Base-by-base conservation (phyloP, 2,329 filamentous ascomycete species). In the Colletotrichum orchidophilum region DNA sequence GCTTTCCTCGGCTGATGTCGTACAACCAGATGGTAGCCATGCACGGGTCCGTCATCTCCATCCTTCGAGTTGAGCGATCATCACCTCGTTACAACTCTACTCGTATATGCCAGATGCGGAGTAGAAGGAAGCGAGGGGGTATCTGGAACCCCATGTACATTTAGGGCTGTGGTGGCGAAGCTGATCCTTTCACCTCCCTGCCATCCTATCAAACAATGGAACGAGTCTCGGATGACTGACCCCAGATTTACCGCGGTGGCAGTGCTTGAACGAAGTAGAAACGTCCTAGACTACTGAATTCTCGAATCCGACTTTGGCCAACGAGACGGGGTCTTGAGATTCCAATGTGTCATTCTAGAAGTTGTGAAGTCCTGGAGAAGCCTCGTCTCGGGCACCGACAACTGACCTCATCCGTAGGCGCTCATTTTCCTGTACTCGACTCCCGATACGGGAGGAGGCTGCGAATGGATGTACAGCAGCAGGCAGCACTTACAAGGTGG, bases 111-210 rank as follows among this genome's bases (percentile, higher is more conserved):
- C 65, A 24, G 15, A 63, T 50, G 18, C 53, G 46, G 60, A 53
- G 18, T 15, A 46, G 39, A 46, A 8, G 18, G 29, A 27, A 46
- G 58, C 33, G 50, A 55, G 59, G 33, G 64, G 26, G 42, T 9
- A 58, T 46, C 29, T 50, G 9, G 3, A 35, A 5, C 57, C 26
- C 18, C 3, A n/a, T 9, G 7, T 21, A 52, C 29, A 33, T 21
- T n/a, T 60, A 62, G 31, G 57, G 29, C 63, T 52, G 57, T 26
- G 52, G 63, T 67, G 63, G 68, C 68, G 63, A 46, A 67, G 57
- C 24, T 31, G 57, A 58, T 53, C 63, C 57, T 62, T 24, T 27
- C 26, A 42, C 29, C n/a, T 67, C 63, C 68, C 57, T 70, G 39
- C 21, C 31, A 31, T 50, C 61, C 63, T 29, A 31, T 46, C 18